Percentiles rank a stretch among this genome's conserved stretches.
Conservation (phyloP, 2,329 filamentous ascomycete genomes). For the Trichoderma asperellum region DNA sequence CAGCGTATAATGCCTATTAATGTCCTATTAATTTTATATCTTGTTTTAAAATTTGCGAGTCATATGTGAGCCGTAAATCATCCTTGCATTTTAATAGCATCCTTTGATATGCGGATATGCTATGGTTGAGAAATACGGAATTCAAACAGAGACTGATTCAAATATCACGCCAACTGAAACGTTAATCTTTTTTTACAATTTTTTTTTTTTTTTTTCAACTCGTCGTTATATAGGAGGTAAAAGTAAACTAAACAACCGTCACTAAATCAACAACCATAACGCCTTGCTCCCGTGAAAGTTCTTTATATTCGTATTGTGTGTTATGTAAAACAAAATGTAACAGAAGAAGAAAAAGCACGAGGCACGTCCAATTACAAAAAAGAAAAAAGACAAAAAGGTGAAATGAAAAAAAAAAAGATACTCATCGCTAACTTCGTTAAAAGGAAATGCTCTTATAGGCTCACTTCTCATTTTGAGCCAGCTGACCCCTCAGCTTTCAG, state of each 20-base stretch:
- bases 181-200: not conserved
- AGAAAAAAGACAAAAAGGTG: not conserved
- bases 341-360: not conserved
- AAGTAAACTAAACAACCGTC: not conserved
- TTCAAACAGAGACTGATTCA: not conserved
- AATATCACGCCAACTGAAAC: not conserved
- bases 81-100: not conserved
- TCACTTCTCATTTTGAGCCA: slow-evolving; percentile 30
- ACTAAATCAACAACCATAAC: not conserved
- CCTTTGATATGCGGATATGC: not conserved
- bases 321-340: not conserved
- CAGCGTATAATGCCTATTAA: slow-evolving; percentile 28
- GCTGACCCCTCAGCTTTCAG: slow-evolving; percentile 45
- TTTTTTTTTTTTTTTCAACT: not conserved
- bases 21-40: slow-evolving; percentile 1
- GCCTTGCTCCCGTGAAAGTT: not conserved
- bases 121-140: not conserved
- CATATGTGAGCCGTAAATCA: not conserved
- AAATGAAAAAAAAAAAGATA: too few relatives aligned
- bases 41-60: not conserved
- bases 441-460: not conserved
- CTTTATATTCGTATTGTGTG: not conserved
- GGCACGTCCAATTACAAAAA: not conserved
- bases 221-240: not conserved
- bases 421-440: not conserved